phyloP scores from a whole-genome alignment of 2,329 filamentous ascomycete species.

The Aspergillus transmontanensis region DNA sequence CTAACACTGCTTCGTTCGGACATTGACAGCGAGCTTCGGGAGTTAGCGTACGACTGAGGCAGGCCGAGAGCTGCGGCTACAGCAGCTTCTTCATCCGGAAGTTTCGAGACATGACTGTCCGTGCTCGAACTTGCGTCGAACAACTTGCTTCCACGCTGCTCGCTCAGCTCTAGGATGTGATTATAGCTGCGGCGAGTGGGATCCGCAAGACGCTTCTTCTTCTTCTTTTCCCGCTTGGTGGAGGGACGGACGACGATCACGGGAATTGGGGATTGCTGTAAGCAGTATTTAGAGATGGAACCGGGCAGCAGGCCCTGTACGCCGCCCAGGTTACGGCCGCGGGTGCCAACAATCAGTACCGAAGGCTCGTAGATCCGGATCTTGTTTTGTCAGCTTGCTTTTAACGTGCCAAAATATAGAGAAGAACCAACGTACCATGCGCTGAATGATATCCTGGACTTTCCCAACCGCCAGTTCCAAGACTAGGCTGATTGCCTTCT shows the following conservation, averaged over 20 bases:
- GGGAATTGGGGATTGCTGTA: conserved; percentile 89
- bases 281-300: conserved; percentile 90
- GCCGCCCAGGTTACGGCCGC: conserved; percentile 79
- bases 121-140: conserved; percentile 53
- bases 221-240: conserved; percentile 86
- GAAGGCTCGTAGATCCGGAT: conserved; percentile 90
- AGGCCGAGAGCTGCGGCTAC: conserved; percentile 54
- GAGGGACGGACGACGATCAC: conserved; percentile 89
- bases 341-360: conserved; percentile 86
- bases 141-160: conserved; percentile 52
- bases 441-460: conserved; percentile 85
- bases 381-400: conserved; percentile 48
- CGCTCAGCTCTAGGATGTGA: conserved; percentile 71
- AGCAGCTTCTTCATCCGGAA: conserved; percentile 52
- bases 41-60: conserved; percentile 34
- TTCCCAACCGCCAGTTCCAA: conserved; percentile 89
- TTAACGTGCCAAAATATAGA: background rate
- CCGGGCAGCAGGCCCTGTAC: conserved; percentile 85
- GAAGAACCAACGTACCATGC: conserved; percentile 64
- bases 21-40: conserved; percentile 37
- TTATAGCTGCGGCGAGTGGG: conserved; percentile 74
- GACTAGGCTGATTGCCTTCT: conserved; percentile 78
- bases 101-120: conserved; percentile 48
- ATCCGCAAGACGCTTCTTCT: conserved; percentile 79
- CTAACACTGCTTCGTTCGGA: conserved; percentile 38